Evolutionary conservation across 2,329 filamentous ascomycete genomes (phyloP).

Genomic region (Alternaria atra): DNA sequence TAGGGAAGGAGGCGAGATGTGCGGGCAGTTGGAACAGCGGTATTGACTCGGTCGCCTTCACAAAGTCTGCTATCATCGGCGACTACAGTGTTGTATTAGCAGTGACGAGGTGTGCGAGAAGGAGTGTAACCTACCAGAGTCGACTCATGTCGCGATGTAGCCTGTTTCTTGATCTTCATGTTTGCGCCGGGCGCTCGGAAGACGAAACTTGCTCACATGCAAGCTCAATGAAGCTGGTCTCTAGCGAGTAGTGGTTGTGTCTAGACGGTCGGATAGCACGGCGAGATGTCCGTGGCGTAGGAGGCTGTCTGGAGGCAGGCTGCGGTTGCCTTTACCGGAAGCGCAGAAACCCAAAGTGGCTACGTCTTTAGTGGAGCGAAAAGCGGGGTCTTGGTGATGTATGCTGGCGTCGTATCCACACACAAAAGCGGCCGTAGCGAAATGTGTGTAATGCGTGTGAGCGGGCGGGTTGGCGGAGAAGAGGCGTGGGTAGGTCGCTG

Average conservation of each 20-base stretch:
- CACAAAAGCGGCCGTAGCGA: slow-evolving; percentile 2
- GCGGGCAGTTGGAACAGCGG: slow-evolving; percentile 80
- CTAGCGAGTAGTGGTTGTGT: slow-evolving; percentile 7
- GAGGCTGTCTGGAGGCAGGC: slow-evolving; percentile 13
- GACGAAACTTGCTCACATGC: slow-evolving; percentile 48
- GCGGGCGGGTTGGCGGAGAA: slow-evolving; percentile 25
- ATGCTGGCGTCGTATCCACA: neutral
- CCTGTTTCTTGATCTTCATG: slow-evolving; percentile 66
- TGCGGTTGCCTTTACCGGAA: slow-evolving; percentile 22
- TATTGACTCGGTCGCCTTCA: slow-evolving; percentile 72
- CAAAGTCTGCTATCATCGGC: slow-evolving; percentile 84
- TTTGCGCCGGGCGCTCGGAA: slow-evolving; percentile 49
- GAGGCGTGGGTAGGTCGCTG: slow-evolving; percentile 26
- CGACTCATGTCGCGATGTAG: slow-evolving; percentile 63
- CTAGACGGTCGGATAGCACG: neutral
- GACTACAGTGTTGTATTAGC: slow-evolving; percentile 66
- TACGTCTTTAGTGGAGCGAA: slow-evolving; percentile 12
- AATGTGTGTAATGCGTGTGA: slow-evolving; percentile 9
- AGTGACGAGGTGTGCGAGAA: neutral
- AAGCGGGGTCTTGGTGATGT: slow-evolving; percentile 11
- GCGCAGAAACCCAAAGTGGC: slow-evolving; percentile 10
- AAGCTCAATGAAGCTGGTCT: slow-evolving; percentile 19
- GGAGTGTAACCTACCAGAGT: slow-evolving; percentile 54
- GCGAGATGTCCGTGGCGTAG: slow-evolving; percentile 4
- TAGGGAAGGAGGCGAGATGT: slow-evolving; percentile 81